These are phyloP conservation scores for Raddia distichophylla DNA, from an alignment of 176 grass and related monocot genomes.

Conservation along the genomic window DNA sequence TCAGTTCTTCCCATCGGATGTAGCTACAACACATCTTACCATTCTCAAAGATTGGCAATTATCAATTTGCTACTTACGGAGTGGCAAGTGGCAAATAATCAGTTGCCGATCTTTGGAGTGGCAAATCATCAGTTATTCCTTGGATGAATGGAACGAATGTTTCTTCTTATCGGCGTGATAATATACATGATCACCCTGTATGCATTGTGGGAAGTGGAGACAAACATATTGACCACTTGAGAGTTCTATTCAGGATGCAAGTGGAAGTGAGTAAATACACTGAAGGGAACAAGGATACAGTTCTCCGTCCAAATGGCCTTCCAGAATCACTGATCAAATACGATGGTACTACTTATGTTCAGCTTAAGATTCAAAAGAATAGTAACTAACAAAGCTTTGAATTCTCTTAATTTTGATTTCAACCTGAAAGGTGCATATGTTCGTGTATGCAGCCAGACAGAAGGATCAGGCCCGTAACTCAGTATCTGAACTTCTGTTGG, in stretches of 20 bases:
- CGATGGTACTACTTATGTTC: constrained; percentile 59
- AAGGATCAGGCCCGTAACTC: constrained; percentile 73
- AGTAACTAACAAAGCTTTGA: neutral
- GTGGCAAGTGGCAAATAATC: no score
- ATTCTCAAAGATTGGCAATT: no score
- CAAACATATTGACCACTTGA: neutral
- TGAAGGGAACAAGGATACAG: constrained; percentile 75
- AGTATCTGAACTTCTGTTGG: constrained; percentile 78
- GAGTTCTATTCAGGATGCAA: constrained; percentile 76
- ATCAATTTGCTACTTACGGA: no score
- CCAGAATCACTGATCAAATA: constrained; percentile 92
- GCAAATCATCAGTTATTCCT: no score
- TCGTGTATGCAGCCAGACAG: constrained; percentile 55
- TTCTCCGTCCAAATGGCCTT: constrained; percentile 86
- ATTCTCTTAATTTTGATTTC: neutral
- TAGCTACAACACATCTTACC: neutral
- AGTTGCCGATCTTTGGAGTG: no score
- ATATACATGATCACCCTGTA: neutral
- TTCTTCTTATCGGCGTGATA: neutral
- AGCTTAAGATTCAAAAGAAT: neutral
- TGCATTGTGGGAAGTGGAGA: neutral
- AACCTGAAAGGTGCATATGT: neutral
- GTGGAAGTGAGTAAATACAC: constrained; percentile 98
- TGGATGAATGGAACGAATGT: neutral
- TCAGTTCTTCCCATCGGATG: neutral